Conservation (phyloP, 768 basidiomycete genomes). For the Fomitopsis serialis region DNA sequence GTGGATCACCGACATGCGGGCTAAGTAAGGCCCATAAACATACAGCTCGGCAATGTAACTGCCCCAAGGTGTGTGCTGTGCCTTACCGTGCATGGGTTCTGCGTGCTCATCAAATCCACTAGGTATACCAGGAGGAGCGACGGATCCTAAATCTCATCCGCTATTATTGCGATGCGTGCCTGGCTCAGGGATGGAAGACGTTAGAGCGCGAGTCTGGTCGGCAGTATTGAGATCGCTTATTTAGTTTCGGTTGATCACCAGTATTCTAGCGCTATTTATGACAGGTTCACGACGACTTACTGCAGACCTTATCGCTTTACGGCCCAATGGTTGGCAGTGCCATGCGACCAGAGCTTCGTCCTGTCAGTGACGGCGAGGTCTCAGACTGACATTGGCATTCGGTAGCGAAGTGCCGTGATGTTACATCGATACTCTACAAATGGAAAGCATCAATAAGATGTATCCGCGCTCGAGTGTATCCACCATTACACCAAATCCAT, state of each 20-base stretch:
- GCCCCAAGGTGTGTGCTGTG: conserved; percentile 13
- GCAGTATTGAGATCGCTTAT: conserved; percentile 8
- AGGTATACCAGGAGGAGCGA: conserved; percentile 20
- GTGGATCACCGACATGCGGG: conserved; percentile 19
- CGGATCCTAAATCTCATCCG: conserved; percentile 23
- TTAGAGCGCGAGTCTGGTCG: conserved; percentile 19
- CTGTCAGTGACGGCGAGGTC: too few relatives aligned
- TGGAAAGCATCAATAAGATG: too few relatives aligned
- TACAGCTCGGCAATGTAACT: conserved; percentile 17
- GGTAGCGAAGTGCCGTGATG: too few relatives aligned
- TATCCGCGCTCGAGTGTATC: background rate
- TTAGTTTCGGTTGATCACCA: background rate
- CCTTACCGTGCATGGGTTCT: background rate
- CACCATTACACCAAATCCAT: background rate
- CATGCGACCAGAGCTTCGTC: too few relatives aligned
- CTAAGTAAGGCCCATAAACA: conserved; percentile 22
- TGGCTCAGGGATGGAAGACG: conserved; percentile 19
- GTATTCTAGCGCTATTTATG: background rate
- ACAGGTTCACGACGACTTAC: background rate
- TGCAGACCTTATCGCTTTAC: background rate
- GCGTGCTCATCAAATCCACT: background rate
- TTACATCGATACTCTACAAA: too few relatives aligned
- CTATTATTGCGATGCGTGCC: conserved; percentile 20
- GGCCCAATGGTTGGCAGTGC: too few relatives aligned
- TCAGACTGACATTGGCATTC: too few relatives aligned